Conservation (phyloP, 1,284 basidiomycete genomes). For the Cutaneotrichosporon dermatis region DNA sequence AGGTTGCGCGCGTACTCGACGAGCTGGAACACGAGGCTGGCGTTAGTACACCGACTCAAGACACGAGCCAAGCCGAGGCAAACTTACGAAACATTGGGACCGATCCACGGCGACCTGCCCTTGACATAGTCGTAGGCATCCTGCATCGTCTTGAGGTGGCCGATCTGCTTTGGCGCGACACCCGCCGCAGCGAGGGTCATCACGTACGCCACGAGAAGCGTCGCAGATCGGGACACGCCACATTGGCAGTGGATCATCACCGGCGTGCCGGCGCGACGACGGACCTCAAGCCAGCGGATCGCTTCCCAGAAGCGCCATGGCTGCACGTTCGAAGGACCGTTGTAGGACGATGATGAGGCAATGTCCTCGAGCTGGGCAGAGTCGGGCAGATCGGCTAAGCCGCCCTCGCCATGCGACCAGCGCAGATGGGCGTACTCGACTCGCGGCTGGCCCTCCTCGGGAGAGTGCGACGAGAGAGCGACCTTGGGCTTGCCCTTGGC, state of each 20-base stretch:
- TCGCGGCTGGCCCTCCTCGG: constrained; percentile 57
- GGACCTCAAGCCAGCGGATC: constrained; percentile 74
- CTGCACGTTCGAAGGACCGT: constrained; percentile 3
- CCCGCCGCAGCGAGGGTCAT: constrained; percentile 84
- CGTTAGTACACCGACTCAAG: background rate
- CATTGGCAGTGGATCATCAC: constrained; percentile 93
- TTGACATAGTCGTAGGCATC: constrained; percentile 88
- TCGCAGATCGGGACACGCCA: constrained; percentile 90
- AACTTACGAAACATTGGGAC: constrained; percentile 92
- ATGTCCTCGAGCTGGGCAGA: constrained; percentile 25
- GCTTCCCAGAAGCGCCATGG: constrained; percentile 66
- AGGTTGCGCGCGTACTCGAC: constrained; percentile 87
- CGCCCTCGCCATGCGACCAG: constrained; percentile 90
- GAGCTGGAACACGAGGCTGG: constrained; percentile 89
- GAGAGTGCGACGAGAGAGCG: constrained; percentile 18
- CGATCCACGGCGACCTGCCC: constrained; percentile 77
- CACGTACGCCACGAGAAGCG: constrained; percentile 85
- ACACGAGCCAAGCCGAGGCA: background rate
- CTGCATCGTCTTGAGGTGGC: constrained; percentile 77
- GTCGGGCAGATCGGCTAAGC: constrained; percentile 61
- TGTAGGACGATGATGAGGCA: background rate
- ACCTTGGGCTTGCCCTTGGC: constrained; percentile 21
- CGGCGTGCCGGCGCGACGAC: constrained; percentile 66
- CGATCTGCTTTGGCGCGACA: constrained; percentile 61
- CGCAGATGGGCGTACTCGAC: constrained; percentile 85